Evolutionary conservation across 139 green algal genomes (phyloP), one percentile per base, ranked within the genome.

Genomic region (Pycnococcus provasolii): DNA sequence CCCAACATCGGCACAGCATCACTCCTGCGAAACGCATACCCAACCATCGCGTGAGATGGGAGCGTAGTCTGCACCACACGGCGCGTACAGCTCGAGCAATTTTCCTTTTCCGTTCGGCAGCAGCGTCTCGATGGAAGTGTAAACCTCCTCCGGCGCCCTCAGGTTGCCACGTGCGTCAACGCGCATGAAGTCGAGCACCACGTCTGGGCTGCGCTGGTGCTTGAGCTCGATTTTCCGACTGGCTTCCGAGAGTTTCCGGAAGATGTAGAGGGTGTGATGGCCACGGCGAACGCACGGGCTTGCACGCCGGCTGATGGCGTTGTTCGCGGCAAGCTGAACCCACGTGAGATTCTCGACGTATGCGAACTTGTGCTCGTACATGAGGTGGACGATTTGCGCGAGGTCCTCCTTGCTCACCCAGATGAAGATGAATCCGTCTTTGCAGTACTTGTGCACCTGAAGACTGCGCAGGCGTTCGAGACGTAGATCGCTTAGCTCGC

Each of bases 291-390:
- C 45, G 72, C 82, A 79, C 55, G 51, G 57, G n/a, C 67, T 75
- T 1, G 73, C 66, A 45, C 74, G 54, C 6, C 39, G 15, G 43
- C 84, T 40, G 1, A 95, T 73, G 41, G 40, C 68, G 84, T 94
- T 86, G 74, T 84, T 87, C 47, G 84, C 71, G 3, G 54, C 42
- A 61, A 91, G 68, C 52, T 81, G 79, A 53, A 96, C 88, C 90
- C 90, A 96, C 1, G 87, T 95, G 71, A 96, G 79, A 81, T 94
- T 96, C 71, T 96, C 90, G 4, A 96, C 80, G 67, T 96, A 96
- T 15, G 58, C 59, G 70, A 80, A 95, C 6, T 86, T 82, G 77
- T 75, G 84, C 40, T 55, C 61, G 4, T 68, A 71, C 79, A 86
- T 66, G 75, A 81, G 71, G 41, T 69, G 43, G 61, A 75, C 78